Percentiles rank a stretch among this genome's conserved stretches.
Evolutionary conservation across 1,139 yeast genomes (phyloP).

Genomic region (Chernovozyma sophiae-reginae): DNA sequence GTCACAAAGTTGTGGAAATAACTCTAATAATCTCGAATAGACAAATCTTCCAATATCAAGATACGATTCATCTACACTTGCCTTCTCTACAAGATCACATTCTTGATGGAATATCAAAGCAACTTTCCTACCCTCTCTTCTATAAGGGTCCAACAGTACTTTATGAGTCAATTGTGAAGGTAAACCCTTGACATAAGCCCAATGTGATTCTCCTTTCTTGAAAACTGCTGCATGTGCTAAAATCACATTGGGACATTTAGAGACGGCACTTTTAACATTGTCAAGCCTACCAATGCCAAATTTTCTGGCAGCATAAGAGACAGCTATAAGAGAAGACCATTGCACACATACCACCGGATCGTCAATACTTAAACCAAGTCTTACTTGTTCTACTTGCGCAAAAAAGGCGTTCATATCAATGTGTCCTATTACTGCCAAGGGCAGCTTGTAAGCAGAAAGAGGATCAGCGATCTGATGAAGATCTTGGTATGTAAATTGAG

Average conservation of each 20-base stretch:
- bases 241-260: slow-evolving; percentile 70
- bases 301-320: slow-evolving; percentile 81
- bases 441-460: slow-evolving; percentile 50
- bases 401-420: slow-evolving; percentile 92
- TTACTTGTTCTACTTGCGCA: slow-evolving; percentile 86
- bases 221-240: slow-evolving; percentile 94
- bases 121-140: slow-evolving; percentile 82
- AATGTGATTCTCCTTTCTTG: slow-evolving; percentile 76
- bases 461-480: slow-evolving; percentile 45
- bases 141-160: slow-evolving; percentile 86
- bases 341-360: slow-evolving; percentile 94
- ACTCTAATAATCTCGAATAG: slow-evolving; percentile 17
- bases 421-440: slow-evolving; percentile 78
- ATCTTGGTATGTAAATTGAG: slow-evolving; percentile 42
- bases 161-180: slow-evolving; percentile 58
- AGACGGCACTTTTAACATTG: slow-evolving; percentile 57
- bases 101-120: slow-evolving; percentile 51
- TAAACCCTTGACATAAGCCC: slow-evolving; percentile 57
- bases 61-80: slow-evolving; percentile 93
- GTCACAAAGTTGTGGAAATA: slow-evolving; percentile 24
- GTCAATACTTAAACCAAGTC: slow-evolving; percentile 58
- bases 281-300: slow-evolving; percentile 82
- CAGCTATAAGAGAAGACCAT: slow-evolving; percentile 88
- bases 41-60: slow-evolving; percentile 65
- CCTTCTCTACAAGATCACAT: slow-evolving; percentile 79